These are phyloP conservation scores for Biancaea sappan DNA, from an alignment of 306 rosid species.

Conservation along the genomic window DNA sequence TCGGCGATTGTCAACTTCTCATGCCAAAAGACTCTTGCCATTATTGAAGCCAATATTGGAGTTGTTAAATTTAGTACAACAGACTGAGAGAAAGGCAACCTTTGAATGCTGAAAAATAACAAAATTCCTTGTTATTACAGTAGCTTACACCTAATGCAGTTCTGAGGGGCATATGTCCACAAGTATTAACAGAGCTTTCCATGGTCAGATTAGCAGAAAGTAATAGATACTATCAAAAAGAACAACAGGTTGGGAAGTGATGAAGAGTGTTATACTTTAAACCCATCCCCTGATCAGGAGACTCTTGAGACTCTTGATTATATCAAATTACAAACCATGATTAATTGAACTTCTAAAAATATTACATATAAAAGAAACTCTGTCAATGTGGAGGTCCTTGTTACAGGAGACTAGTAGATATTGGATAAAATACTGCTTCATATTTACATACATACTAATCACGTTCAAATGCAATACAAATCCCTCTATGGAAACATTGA, in stretches of 20 bases:
- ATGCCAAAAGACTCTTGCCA: conserved; percentile 65
- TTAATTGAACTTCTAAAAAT: neutral
- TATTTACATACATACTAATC: neutral
- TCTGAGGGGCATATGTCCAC: neutral
- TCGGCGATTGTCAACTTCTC: conserved; percentile 69
- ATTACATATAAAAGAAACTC: neutral
- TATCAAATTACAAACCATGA: conserved; percentile 15
- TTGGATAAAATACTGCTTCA: neutral
- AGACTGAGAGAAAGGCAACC: conserved; percentile 73
- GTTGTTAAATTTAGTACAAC: conserved; percentile 64
- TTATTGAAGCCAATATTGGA: conserved; percentile 76
- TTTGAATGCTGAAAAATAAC: conserved; percentile 67
- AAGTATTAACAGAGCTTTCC: neutral
- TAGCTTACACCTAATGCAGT: conserved; percentile 4
- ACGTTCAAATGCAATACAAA: conserved; percentile 16
- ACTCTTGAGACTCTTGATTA: neutral
- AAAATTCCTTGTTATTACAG: conserved; percentile 26
- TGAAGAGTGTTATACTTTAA: neutral
- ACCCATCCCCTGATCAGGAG: neutral
- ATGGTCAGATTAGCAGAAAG: neutral
- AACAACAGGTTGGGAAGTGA: conserved; percentile 18
- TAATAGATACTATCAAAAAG: neutral
- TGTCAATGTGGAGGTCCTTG: neutral
- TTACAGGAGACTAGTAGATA: neutral
- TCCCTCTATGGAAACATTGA: conserved; percentile 9